Base-by-base conservation (phyloP, 2,329 filamentous ascomycete species). In the Colletotrichum musae region DNA sequence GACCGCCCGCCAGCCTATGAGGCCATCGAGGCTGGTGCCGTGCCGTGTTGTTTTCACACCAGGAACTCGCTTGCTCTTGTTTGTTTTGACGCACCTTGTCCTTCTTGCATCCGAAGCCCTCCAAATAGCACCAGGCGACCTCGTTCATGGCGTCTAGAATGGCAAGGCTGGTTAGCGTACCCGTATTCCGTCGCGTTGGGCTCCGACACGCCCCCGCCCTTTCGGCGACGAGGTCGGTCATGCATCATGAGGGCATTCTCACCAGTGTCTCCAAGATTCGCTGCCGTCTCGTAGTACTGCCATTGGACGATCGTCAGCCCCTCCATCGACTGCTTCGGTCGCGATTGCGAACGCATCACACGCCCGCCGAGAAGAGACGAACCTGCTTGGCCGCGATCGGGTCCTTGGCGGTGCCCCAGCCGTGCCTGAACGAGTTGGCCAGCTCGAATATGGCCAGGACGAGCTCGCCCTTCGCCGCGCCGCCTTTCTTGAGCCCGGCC, bases 71-170 rank as follows among this genome's bases (percentile, higher is more conserved):
- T 10, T 5, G 13, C 16, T 43, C 41, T 15, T 43, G 13, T n/a
- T 43, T 15, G 41, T n/a, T 43, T 43, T 43, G 41, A 89, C 93
- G 82, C 87, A 98, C 95, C 93, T 97, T 98, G 85, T 99, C 95
- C 81, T 98, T 99, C 81, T 94, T 96, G 77, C 94, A 95, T 41
- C 96, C 96, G 81, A 97, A 97, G n/a, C 96, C 96, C 78, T 98
- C 93, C 32, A 97, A 81, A 86, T 96, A 98, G 84, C 96, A 99
- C 94, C 94, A 97, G 43, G 91, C 96, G 62, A 92, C 92, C 81
- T 98, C 95, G 78, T 98, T 97, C 95, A 98, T 97, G 67, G 95
- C 96, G 83, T 99, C 96, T 91, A 70, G 70, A 72, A 71, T 73
- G 32, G 16, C 48, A 48, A 53, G 58, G 68, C 70, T 67, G 50